Percentiles rank a stretch among this genome's conserved stretches.
These are phyloP conservation scores for Beverwykella pulmonaria DNA, from an alignment of 495 filamentous ascomycete genomes.

Conservation along the genomic window DNA sequence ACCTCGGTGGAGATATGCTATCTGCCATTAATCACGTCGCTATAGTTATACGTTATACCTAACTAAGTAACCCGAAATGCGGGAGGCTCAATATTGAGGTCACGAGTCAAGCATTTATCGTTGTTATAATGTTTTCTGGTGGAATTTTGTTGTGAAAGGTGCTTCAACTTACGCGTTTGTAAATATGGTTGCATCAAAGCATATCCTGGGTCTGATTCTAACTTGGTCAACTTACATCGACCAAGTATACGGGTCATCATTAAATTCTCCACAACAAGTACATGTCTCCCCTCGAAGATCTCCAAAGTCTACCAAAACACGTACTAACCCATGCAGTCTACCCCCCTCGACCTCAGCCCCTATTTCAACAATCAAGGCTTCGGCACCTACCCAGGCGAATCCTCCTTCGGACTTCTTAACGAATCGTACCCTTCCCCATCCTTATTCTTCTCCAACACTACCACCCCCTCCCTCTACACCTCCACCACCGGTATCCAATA, in stretches of 20 bases:
- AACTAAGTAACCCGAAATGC: too few relatives aligned
- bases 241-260: not conserved
- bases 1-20: not conserved
- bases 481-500: not conserved
- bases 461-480: not conserved
- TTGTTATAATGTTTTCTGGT: not conserved
- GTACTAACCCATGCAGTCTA: not conserved
- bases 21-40: too few relatives aligned
- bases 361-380: slow-evolving; percentile 9
- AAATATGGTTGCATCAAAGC: not conserved
- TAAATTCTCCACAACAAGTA: not conserved
- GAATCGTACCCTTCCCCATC: not conserved
- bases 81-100: too few relatives aligned
- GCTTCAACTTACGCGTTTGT: not conserved
- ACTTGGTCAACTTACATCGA: not conserved
- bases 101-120: not conserved
- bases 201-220: not conserved
- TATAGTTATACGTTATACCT: too few relatives aligned
- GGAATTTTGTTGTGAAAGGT: not conserved
- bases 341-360: not conserved
- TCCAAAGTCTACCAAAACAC: not conserved
- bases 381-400: not conserved
- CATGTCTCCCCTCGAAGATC: too few relatives aligned
- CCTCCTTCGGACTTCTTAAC: not conserved
- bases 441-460: not conserved